A percentile compares a stretch with the other conserved stretches of the same genome.
Conservation (phyloP, 2,329 filamentous ascomycete species). For the Aspergillus transmontanensis region DNA sequence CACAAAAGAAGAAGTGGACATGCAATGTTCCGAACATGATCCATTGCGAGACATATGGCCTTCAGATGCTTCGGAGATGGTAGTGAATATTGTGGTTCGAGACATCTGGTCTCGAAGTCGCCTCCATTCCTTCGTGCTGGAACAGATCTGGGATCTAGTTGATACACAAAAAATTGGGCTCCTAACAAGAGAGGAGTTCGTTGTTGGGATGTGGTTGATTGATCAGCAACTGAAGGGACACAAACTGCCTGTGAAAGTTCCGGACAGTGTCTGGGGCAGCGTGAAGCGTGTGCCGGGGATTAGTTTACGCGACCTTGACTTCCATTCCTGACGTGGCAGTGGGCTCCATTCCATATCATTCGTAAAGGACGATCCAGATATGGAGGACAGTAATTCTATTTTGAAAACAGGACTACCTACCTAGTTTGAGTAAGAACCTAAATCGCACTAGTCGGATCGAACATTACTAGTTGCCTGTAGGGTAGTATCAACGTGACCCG, state of each 20-base stretch:
- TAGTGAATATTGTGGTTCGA: conserved; percentile 49
- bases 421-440: neutral
- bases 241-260: conserved; percentile 49
- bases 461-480: neutral
- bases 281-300: conserved; percentile 45
- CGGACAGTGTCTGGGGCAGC: conserved; percentile 51
- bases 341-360: neutral
- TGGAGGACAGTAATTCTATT: neutral
- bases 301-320: conserved; percentile 22
- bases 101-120: conserved; percentile 54
- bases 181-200: conserved; percentile 49
- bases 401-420: neutral
- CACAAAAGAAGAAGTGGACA: conserved; percentile 13
- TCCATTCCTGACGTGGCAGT: neutral
- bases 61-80: conserved; percentile 38
- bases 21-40: conserved; percentile 13
- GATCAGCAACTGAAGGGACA: conserved; percentile 51
- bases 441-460: neutral
- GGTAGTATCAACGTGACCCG: neutral
- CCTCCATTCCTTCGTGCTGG: conserved; percentile 41
- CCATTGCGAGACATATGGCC: conserved; percentile 23
- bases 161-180: conserved; percentile 40
- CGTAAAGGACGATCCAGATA: neutral
- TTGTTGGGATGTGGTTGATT: conserved; percentile 55
- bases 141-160: conserved; percentile 52